phyloP scores from a whole-genome alignment of 2,329 filamentous ascomycete species.

The Trichoderma polysporum region DNA sequence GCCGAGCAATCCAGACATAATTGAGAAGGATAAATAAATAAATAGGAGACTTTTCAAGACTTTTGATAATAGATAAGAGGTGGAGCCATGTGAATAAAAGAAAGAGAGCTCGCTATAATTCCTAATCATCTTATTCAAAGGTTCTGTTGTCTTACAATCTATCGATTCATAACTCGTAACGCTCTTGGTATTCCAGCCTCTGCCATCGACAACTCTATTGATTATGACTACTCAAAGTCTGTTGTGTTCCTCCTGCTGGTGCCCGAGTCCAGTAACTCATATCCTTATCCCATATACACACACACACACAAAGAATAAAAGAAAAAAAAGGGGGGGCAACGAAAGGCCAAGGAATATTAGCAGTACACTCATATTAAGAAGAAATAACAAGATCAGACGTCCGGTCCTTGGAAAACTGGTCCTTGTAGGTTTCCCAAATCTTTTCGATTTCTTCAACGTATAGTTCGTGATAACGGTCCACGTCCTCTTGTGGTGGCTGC shows the following conservation, averaged over 20 bases:
- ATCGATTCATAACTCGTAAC: neutral
- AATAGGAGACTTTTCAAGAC: neutral
- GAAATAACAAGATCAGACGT: conserved; percentile 55
- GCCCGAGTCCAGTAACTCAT: neutral
- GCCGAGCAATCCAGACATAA: no score
- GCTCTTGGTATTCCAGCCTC: neutral
- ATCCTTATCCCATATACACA: neutral
- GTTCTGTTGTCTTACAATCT: neutral
- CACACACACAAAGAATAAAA: neutral
- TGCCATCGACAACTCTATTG: no score
- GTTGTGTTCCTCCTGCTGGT: neutral
- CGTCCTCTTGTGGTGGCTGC: conserved; percentile 69
- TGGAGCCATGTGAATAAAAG: neutral
- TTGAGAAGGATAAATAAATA: neutral
- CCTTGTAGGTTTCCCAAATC: conserved; percentile 77
- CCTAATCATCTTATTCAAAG: neutral
- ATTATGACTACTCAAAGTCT: neutral
- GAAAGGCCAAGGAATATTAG: neutral
- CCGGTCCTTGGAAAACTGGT: conserved; percentile 65
- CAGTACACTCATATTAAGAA: neutral
- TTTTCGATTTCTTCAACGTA: conserved; percentile 75
- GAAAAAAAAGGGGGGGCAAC: neutral
- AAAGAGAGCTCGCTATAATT: neutral
- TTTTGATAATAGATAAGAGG: neutral
- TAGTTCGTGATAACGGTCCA: conserved; percentile 74